Percentiles rank a stretch among this genome's conserved stretches.
Conservation (phyloP, 2,329 filamentous ascomycete species). For the Triangularia verruculosa region DNA sequence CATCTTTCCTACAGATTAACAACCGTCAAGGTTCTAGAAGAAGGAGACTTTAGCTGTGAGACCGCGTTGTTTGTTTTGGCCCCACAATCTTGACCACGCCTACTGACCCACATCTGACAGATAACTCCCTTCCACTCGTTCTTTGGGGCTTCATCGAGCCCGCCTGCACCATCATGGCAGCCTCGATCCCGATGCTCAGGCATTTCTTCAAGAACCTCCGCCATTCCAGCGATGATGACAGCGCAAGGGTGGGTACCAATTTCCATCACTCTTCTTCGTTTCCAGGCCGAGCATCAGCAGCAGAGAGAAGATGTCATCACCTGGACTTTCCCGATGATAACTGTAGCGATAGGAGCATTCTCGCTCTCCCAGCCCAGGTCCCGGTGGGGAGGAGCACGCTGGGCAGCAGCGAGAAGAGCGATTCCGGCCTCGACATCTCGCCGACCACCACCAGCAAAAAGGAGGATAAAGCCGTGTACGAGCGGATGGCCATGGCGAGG, state of each 20-base stretch:
- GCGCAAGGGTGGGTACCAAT: neutral
- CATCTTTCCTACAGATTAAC: conserved; percentile 9
- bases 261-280: neutral
- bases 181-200: conserved; percentile 24
- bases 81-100: neutral
- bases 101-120: conserved; percentile 7
- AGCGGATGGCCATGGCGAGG: neutral
- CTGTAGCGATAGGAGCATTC: conserved; percentile 1
- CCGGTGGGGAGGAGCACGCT: neutral
- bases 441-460: neutral
- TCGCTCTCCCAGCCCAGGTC: neutral
- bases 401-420: neutral
- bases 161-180: conserved; percentile 23
- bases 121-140: conserved; percentile 22
- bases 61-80: neutral
- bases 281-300: neutral
- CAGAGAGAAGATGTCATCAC: neutral
- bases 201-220: conserved; percentile 19
- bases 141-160: conserved; percentile 23
- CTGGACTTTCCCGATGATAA: neutral
- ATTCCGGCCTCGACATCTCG: neutral
- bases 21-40: conserved; percentile 14
- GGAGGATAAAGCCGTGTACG: neutral
- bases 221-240: conserved; percentile 5
- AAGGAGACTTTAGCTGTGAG: conserved; percentile 24